phyloP scores from a whole-genome alignment of 2,329 filamentous ascomycete species.

The Cladosporium sp. region DNA sequence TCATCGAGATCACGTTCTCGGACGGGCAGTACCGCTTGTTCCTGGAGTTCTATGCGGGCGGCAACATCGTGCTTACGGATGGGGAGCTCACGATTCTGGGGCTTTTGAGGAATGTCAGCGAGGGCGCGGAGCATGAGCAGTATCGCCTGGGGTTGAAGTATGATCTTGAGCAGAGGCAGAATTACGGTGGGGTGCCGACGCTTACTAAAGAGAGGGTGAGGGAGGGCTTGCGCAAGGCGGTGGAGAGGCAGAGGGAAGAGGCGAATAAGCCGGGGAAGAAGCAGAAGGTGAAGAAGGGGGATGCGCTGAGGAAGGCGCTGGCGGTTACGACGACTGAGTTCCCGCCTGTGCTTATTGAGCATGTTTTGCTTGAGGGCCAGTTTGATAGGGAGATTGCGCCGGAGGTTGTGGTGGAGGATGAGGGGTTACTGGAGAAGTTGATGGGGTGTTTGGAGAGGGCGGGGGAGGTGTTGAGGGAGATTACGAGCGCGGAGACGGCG shows the following conservation, averaged over 20 bases:
- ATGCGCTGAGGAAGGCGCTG: slow-evolving; percentile 76
- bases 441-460: slow-evolving; percentile 71
- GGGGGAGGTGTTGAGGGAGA: slow-evolving; percentile 66
- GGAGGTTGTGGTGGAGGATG: slow-evolving; percentile 68
- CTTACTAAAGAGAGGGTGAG: slow-evolving; percentile 74
- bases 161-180: slow-evolving; percentile 78
- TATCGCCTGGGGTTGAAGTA: slow-evolving; percentile 78
- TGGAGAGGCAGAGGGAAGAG: slow-evolving; percentile 59
- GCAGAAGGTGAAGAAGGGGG: slow-evolving; percentile 71
- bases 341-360: slow-evolving; percentile 84
- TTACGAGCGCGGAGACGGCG: slow-evolving; percentile 65
- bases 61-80: slow-evolving; percentile 93
- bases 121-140: slow-evolving; percentile 81
- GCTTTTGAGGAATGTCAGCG: slow-evolving; percentile 75
- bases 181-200: slow-evolving; percentile 73
- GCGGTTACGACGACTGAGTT: slow-evolving; percentile 85
- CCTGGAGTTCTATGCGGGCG: slow-evolving; percentile 93
- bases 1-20: slow-evolving; percentile 90
- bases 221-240: slow-evolving; percentile 66
- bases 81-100: slow-evolving; percentile 78
- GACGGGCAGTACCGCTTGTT: slow-evolving; percentile 87
- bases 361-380: slow-evolving; percentile 69
- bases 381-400: slow-evolving; percentile 71
- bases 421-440: slow-evolving; percentile 65
- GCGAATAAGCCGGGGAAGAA: slow-evolving; percentile 60